Evolutionary conservation across 2,329 filamentous ascomycete genomes (phyloP).

Genomic region (Tolypocladium guangdongense): DNA sequence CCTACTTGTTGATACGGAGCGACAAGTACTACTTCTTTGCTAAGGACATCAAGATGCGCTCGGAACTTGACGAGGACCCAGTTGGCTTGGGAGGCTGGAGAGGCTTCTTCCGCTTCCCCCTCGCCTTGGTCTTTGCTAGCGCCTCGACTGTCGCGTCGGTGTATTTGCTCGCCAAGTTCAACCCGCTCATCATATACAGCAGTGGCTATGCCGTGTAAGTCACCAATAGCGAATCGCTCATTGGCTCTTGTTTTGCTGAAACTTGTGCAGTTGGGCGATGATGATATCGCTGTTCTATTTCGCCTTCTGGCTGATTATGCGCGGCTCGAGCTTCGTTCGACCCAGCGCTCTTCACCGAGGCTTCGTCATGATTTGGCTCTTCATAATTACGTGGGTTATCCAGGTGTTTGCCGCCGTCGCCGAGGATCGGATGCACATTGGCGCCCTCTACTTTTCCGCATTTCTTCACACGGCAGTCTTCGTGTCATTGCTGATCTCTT

Average conservation of each 20-base stretch:
- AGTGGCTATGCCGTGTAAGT: constrained; percentile 66
- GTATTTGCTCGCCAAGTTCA: constrained; percentile 68
- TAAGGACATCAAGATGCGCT: constrained; percentile 42
- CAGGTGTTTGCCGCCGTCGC: constrained; percentile 64
- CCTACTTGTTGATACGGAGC: constrained; percentile 54
- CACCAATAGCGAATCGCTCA: too few species aligned
- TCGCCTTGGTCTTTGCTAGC: constrained; percentile 59
- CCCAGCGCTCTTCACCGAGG: constrained; percentile 79
- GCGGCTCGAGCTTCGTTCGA: constrained; percentile 65
- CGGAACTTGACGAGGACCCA: constrained; percentile 46
- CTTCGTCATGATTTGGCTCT: constrained; percentile 79
- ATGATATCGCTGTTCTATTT: constrained; percentile 73
- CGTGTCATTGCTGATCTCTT: constrained; percentile 60
- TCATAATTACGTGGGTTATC: constrained; percentile 59
- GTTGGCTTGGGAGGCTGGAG: constrained; percentile 63
- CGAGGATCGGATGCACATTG: constrained; percentile 63
- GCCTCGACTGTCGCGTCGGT: constrained; percentile 61
- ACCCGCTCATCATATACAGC: constrained; percentile 85
- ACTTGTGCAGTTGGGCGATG: constrained; percentile 57
- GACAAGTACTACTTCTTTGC: constrained; percentile 89
- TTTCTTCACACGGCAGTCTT: constrained; percentile 71
- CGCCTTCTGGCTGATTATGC: constrained; percentile 71
- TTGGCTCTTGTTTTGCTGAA: constrained; percentile 7
- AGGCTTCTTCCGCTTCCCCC: constrained; percentile 74
- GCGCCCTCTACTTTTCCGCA: constrained; percentile 68